Evolutionary conservation across 164 flowering plant genomes (phyloP), one percentile per base, ranked within the genome.

Genomic region (Paratinospora sagittata): DNA sequence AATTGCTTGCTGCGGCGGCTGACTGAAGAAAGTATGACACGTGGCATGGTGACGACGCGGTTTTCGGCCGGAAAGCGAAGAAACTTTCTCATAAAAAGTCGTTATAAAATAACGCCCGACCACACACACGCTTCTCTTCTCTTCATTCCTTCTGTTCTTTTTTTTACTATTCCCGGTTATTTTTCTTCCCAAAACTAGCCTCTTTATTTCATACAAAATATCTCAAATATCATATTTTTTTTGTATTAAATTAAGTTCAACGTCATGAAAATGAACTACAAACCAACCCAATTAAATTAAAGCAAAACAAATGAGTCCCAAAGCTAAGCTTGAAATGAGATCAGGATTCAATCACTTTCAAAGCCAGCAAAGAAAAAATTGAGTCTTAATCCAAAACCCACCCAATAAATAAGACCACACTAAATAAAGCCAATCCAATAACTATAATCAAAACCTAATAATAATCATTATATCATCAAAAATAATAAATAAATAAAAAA

Each of bases 281-380:
- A n/a, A n/a, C n/a, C n/a, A n/a, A n/a, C n/a, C n/a, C n/a, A n/a
- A n/a, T n/a, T n/a, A n/a, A n/a, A n/a, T n/a, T n/a, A n/a, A n/a
- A n/a, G n/a, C n/a, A 11, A 63, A 63, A 63, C 65, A 34, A 65
- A 34, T 36, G 45, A 34, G 37, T 26, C 66, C 36, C 27, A 52
- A 16, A 13, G 7, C 1, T 9, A 9, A 1, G 58, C 19, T 52
- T 21, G n/a, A 52, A 16, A 16, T 3, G 5, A 17, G 67, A 65
- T 65, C 19, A 65, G 67, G 47, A 33, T 65, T 13, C 67, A 6
- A 65, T 65, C 67, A 33, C 37, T 65, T 17, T 65, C 67, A 34
- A 65, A 10, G n/a, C 36, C 36, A 9, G 65, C 30, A 27, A 62
- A 9, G 34, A 62, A 3, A 26, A 7, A 58, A 36, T 36, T 36